phyloP scores from a whole-genome alignment of 495 filamentous ascomycete genomes.

The Apodospora peruviana region DNA sequence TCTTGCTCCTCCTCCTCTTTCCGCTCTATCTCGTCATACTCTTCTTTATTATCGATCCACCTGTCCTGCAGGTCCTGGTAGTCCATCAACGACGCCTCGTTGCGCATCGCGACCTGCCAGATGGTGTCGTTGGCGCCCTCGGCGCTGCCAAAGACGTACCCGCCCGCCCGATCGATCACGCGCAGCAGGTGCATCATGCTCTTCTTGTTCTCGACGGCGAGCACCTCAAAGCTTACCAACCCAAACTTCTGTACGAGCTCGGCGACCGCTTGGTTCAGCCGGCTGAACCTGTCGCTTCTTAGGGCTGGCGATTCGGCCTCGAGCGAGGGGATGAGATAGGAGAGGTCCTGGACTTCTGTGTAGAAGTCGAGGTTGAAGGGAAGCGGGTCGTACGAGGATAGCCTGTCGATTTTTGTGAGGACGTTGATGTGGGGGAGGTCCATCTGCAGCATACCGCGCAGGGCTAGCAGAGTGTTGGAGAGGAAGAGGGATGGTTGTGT shows the following conservation, averaged over 20 bases:
- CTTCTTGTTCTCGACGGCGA: constrained; percentile 92
- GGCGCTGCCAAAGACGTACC: constrained; percentile 86
- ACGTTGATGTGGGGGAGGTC: constrained; percentile 94
- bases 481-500: constrained; percentile 91
- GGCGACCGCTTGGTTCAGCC: constrained; percentile 79
- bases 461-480: constrained; percentile 82
- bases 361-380: constrained; percentile 95
- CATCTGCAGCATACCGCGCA: constrained; percentile 96
- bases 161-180: constrained; percentile 82
- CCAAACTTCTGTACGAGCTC: constrained; percentile 83
- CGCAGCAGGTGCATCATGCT: constrained; percentile 89
- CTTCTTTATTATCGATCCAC: constrained; percentile 87
- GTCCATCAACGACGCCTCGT: constrained; percentile 73
- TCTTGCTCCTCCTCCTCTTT: constrained; percentile 58
- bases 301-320: constrained; percentile 49
- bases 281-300: constrained; percentile 67
- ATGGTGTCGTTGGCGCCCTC: constrained; percentile 91
- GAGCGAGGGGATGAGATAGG: constrained; percentile 74
- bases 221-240: constrained; percentile 83
- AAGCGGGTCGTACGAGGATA: constrained; percentile 67
- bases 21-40: constrained; percentile 75
- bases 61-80: constrained; percentile 86
- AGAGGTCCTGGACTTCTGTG: constrained; percentile 93
- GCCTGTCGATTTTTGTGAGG: constrained; percentile 93
- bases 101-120: constrained; percentile 91